Conservation (phyloP, 2,329 filamentous ascomycete genomes). For the Penicillium sclerotiorum region DNA sequence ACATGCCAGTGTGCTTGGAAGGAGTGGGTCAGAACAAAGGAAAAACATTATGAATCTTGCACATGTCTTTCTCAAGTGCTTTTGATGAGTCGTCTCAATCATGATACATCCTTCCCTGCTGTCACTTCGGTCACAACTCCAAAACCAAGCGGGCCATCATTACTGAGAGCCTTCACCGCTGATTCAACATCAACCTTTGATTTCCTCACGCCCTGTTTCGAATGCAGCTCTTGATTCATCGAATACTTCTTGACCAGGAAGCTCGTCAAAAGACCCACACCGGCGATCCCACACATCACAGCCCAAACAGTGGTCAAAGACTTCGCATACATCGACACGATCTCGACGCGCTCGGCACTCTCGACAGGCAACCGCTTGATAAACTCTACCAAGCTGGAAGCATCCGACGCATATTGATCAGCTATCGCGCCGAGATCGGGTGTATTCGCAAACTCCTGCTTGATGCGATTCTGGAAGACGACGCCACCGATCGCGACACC, state of each 20-base stretch:
- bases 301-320: slow-evolving; percentile 57
- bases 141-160: too few species aligned
- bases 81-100: too few species aligned
- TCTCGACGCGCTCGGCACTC: slow-evolving; percentile 41
- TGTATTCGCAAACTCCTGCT: slow-evolving; percentile 51
- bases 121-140: too few species aligned
- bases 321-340: slow-evolving; percentile 53
- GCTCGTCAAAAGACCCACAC: slow-evolving; percentile 53
- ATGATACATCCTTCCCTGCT: too few species aligned
- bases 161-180: too few species aligned
- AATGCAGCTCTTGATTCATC: slow-evolving; percentile 11
- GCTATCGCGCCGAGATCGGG: slow-evolving; percentile 51
- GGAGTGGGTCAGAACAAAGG: too few species aligned
- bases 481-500: slow-evolving; percentile 16
- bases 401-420: slow-evolving; percentile 55
- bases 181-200: slow-evolving; percentile 6
- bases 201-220: slow-evolving; percentile 7
- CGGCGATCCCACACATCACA: slow-evolving; percentile 55
- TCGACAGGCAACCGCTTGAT: slow-evolving; percentile 56
- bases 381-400: slow-evolving; percentile 58
- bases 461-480: slow-evolving; percentile 55
- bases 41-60: too few species aligned
- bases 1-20: too few species aligned
- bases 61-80: too few species aligned
- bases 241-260: slow-evolving; percentile 52